Conservation (phyloP, 75 land plant species). For the Pinus taeda region DNA sequence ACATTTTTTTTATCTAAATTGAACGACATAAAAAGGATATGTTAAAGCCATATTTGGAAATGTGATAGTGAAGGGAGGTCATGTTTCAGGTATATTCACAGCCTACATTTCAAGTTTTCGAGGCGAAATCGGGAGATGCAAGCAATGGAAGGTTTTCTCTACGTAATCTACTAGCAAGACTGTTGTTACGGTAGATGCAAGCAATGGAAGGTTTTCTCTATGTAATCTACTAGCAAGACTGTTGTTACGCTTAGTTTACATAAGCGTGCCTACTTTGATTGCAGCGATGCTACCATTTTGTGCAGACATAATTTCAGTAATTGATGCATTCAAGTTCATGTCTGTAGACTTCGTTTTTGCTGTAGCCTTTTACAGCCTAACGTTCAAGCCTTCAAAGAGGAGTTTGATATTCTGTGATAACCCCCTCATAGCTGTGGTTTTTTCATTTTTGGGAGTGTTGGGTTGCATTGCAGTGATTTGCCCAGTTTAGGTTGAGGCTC, state of each 20-base stretch:
- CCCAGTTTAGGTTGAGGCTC: slow-evolving; percentile 66
- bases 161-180: slow-evolving; percentile 62
- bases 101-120: no score
- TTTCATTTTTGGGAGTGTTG: slow-evolving; percentile 30
- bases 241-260: slow-evolving; percentile 31
- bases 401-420: slow-evolving; percentile 51
- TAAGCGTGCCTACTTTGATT: slow-evolving; percentile 36
- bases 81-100: no score
- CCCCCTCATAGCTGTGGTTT: slow-evolving; percentile 34
- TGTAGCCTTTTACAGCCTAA: slow-evolving; percentile 43
- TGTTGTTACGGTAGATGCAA: no score
- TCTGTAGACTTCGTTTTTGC: slow-evolving; percentile 78
- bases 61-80: no score
- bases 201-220: no score
- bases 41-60: no score
- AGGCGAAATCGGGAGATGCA: no score
- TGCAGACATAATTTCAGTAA: slow-evolving; percentile 71
- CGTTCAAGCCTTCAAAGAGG: no score
- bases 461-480: slow-evolving; percentile 53
- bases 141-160: no score
- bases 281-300: slow-evolving; percentile 92
- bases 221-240: no score
- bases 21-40: no score
- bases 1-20: no score
- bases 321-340: slow-evolving; percentile 78